A percentile compares a stretch with the other conserved stretches of the same genome.
These are phyloP conservation scores for Crithidia brevicula DNA, from an alignment of 208 protist species.

Conservation along the genomic window DNA sequence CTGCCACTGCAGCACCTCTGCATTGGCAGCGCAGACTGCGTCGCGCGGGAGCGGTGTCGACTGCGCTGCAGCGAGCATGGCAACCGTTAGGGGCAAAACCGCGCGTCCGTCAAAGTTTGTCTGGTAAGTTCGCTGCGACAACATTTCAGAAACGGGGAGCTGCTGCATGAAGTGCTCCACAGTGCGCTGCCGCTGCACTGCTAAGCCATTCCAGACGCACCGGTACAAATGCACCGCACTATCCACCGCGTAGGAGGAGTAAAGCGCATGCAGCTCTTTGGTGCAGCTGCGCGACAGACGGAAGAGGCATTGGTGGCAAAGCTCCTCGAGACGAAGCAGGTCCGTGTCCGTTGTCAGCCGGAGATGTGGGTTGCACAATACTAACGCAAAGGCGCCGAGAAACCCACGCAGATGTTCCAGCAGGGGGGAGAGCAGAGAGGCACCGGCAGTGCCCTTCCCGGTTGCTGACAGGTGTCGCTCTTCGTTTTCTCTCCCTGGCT, in stretches of 20 bases:
- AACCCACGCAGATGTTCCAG: conserved; percentile 66
- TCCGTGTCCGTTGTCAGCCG: conserved; percentile 56
- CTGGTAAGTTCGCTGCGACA: conserved; percentile 45
- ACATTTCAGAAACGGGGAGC: conserved; percentile 42
- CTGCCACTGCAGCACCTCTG: conserved; percentile 62
- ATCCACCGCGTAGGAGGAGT: conserved; percentile 65
- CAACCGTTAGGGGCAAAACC: conserved; percentile 64
- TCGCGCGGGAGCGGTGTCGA: conserved; percentile 46
- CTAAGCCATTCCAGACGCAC: conserved; percentile 73
- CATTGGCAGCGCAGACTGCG: conserved; percentile 10
- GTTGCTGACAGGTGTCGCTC: too few relatives aligned
- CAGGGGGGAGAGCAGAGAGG: conserved; percentile 25
- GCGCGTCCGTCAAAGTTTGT: conserved; percentile 37
- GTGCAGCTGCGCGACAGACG: conserved; percentile 32
- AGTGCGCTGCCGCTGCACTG: conserved; percentile 42
- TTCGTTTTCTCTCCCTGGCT: not conserved
- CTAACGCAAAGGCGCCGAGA: conserved; percentile 42
- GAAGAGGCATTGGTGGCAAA: conserved; percentile 72
- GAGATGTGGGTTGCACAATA: conserved; percentile 47
- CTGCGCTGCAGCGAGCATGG: conserved; percentile 78
- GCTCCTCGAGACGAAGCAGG: conserved; percentile 74
- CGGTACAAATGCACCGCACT: conserved; percentile 60
- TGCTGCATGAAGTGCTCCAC: conserved; percentile 59
- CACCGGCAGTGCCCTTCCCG: not conserved
- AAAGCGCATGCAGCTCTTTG: conserved; percentile 43